phyloP scores from a whole-genome alignment of 1,284 basidiomycete genomes.

The Erythrobasidium hasegawianum region DNA sequence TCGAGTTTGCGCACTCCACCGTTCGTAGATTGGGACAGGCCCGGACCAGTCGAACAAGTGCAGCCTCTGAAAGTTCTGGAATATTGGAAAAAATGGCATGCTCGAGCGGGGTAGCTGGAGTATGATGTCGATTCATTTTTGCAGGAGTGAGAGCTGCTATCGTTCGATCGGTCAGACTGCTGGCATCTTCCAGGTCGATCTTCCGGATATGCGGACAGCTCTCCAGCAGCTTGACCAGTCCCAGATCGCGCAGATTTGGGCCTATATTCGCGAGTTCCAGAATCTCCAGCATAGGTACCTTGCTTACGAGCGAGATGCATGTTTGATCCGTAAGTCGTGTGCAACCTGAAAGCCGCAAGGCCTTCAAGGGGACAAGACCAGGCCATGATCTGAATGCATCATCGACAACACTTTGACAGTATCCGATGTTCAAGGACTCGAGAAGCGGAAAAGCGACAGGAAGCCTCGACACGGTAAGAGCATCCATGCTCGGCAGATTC shows the following conservation, averaged over 20 bases:
- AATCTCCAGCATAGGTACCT: slow-evolving; percentile 3
- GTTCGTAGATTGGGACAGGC: slow-evolving; percentile 8
- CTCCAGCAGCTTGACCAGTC: slow-evolving; percentile 25
- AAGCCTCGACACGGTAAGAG: not conserved
- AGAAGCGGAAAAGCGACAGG: slow-evolving; percentile 11
- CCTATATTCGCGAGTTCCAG: slow-evolving; percentile 32
- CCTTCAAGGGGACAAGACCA: not conserved
- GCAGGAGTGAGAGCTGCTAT: slow-evolving; percentile 15
- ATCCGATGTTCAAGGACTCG: slow-evolving; percentile 9
- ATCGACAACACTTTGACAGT: slow-evolving; percentile 12
- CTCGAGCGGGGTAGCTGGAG: slow-evolving; percentile 6
- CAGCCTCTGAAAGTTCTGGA: slow-evolving; percentile 26
- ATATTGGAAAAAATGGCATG: slow-evolving; percentile 25
- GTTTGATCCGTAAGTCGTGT: slow-evolving; percentile 20
- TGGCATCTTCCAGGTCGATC: slow-evolving; percentile 29
- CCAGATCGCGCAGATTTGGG: slow-evolving; percentile 17
- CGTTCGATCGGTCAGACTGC: slow-evolving; percentile 9
- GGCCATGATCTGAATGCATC: slow-evolving; percentile 20
- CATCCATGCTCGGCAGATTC: slow-evolving; percentile 21
- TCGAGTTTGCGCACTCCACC: slow-evolving; percentile 18
- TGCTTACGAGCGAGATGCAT: slow-evolving; percentile 14
- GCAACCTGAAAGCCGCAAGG: slow-evolving; percentile 16
- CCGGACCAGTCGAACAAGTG: slow-evolving; percentile 14
- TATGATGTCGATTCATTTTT: not conserved
- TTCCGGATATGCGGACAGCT: slow-evolving; percentile 13